Conservation (phyloP, 768 basidiomycete species). For the Pleurotus pulmonarius region DNA sequence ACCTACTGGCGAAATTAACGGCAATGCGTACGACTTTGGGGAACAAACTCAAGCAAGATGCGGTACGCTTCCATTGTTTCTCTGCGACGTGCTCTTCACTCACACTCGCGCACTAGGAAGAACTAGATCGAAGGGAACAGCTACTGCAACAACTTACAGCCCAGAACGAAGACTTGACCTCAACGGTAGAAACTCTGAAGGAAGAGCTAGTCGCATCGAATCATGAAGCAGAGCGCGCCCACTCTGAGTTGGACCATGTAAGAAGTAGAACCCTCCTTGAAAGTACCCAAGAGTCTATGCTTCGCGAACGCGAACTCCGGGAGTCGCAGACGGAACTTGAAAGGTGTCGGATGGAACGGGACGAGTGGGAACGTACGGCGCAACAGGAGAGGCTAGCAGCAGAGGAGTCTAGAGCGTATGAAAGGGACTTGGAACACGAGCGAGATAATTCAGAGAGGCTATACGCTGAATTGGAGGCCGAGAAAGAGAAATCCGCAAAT, state of each 20-base stretch:
- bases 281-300: slow-evolving; percentile 61
- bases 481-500: slow-evolving; percentile 74
- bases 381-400: slow-evolving; percentile 62
- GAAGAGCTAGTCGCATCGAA: slow-evolving; percentile 74
- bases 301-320: slow-evolving; percentile 76
- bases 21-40: slow-evolving; percentile 92
- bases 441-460: slow-evolving; percentile 56
- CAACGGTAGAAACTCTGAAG: slow-evolving; percentile 76
- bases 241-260: slow-evolving; percentile 65
- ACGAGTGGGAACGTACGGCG: slow-evolving; percentile 50
- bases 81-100: slow-evolving; percentile 13
- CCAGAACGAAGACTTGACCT: slow-evolving; percentile 70
- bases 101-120: slow-evolving; percentile 64
- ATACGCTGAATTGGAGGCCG: slow-evolving; percentile 53
- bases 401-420: slow-evolving; percentile 63
- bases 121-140: slow-evolving; percentile 91
- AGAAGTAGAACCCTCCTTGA: slow-evolving; percentile 64
- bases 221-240: slow-evolving; percentile 68
- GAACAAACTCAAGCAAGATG: slow-evolving; percentile 94
- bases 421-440: slow-evolving; percentile 66
- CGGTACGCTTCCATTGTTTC: slow-evolving; percentile 48
- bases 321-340: slow-evolving; percentile 88
- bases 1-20: slow-evolving; percentile 82
- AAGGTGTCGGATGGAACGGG: slow-evolving; percentile 75
- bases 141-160: slow-evolving; percentile 73